Evolutionary conservation across 208 protist species (phyloP).

Genomic region (Endotrypanum monterogeii): DNA sequence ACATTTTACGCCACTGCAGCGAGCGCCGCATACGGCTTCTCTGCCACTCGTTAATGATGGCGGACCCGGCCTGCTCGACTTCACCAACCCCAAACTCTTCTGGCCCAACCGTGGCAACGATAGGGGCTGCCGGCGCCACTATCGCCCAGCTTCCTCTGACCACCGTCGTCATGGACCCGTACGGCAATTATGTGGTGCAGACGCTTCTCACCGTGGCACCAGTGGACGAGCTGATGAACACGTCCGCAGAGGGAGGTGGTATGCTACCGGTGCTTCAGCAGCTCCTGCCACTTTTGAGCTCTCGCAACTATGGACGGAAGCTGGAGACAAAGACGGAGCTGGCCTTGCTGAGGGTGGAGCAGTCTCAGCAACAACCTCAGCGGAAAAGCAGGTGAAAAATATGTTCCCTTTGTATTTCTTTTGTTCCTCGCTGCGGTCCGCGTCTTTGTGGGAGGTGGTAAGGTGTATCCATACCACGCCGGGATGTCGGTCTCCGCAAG

Average conservation of each 20-base stretch:
- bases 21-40: constrained; percentile 43
- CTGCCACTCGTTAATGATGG: constrained; percentile 50
- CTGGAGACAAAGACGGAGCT: constrained; percentile 59
- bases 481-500: too few species aligned
- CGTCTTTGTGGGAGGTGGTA: too few species aligned
- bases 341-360: constrained; percentile 46
- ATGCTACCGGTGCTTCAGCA: constrained; percentile 48
- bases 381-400: too few species aligned
- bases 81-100: not conserved
- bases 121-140: not conserved
- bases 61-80: not conserved
- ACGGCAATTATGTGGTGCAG: constrained; percentile 98
- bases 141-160: constrained; percentile 39
- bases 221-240: constrained; percentile 46
- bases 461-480: too few species aligned
- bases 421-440: too few species aligned
- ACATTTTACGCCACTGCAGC: constrained; percentile 82
- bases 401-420: too few species aligned
- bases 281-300: constrained; percentile 40
- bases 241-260: constrained; percentile 16
- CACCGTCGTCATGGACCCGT: constrained; percentile 92
- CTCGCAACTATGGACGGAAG: constrained; percentile 69
- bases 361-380: constrained; percentile 28
- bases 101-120: not conserved
- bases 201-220: constrained; percentile 89